Percentiles rank a stretch among this genome's conserved stretches.
phyloP scores from a whole-genome alignment of 108 stramenopile species.

The Nannochloropsis salina region DNA sequence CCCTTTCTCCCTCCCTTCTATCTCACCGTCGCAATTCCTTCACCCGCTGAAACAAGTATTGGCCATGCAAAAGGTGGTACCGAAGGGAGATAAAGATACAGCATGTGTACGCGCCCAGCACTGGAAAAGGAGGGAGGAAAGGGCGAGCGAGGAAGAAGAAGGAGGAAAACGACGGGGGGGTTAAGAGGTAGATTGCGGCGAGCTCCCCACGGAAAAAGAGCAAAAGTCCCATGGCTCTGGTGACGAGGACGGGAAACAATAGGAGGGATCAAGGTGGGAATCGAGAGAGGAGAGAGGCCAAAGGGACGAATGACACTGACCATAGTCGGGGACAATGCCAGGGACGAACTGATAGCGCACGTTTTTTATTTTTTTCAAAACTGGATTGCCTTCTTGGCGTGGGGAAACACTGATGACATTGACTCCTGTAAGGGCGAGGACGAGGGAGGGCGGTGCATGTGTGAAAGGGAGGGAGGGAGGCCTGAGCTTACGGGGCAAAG shows the following conservation, averaged over 20 bases:
- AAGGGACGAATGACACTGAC: neutral
- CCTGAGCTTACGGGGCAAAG: neutral
- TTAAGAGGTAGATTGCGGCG: neutral
- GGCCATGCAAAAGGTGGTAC: constrained; percentile 53
- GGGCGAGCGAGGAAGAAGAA: neutral
- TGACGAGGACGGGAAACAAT: neutral
- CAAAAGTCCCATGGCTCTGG: too few species aligned
- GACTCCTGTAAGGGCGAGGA: neutral
- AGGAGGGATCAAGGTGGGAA: neutral
- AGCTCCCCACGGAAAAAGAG: too few species aligned
- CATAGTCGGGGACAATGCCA: constrained; percentile 53
- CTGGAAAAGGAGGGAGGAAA: neutral
- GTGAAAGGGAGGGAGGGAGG: neutral
- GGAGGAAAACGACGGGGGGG: neutral
- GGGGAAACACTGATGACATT: constrained; percentile 23
- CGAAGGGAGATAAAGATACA: constrained; percentile 44
- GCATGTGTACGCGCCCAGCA: constrained; percentile 21
- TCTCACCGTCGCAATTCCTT: constrained; percentile 56
- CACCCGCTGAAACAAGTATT: constrained; percentile 46
- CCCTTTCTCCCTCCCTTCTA: neutral
- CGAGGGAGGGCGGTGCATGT: neutral
- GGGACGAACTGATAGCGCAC: constrained; percentile 40
- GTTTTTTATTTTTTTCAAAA: constrained; percentile 47
- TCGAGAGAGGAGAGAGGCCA: neutral
- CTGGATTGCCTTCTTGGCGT: constrained; percentile 50